A percentile compares a stretch with the other conserved stretches of the same genome.
Evolutionary conservation across 2,329 filamentous ascomycete species (phyloP).

Genomic region (Fusarium austroafricanum): DNA sequence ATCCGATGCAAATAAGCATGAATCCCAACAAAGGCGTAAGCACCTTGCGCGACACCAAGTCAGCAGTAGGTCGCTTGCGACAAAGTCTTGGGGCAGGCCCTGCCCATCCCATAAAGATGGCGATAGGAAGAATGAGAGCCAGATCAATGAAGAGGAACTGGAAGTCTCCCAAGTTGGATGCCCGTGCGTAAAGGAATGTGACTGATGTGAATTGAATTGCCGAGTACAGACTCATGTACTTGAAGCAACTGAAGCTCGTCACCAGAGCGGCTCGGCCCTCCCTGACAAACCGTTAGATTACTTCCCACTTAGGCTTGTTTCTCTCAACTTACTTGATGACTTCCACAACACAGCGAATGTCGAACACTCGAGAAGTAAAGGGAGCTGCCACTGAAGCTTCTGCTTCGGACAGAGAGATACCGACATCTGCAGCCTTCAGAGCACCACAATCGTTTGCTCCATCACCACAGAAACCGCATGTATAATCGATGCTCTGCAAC

Average conservation of each 20-base stretch:
- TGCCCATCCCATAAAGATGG: slow-evolving; percentile 99
- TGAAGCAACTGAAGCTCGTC: slow-evolving; percentile 99
- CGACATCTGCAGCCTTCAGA: slow-evolving; percentile 95
- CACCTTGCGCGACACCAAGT: slow-evolving; percentile 92
- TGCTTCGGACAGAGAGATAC: slow-evolving; percentile 95
- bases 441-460: slow-evolving; percentile 98
- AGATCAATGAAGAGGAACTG: slow-evolving; percentile 98
- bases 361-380: slow-evolving; percentile 94
- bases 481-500: slow-evolving; percentile 95
- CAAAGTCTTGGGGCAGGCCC: slow-evolving; percentile 82
- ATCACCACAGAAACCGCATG: slow-evolving; percentile 95
- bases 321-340: slow-evolving; percentile 75
- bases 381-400: slow-evolving; percentile 98
- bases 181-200: slow-evolving; percentile 93
- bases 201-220: slow-evolving; percentile 99
- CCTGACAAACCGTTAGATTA: slow-evolving; percentile 55
- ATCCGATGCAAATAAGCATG: slow-evolving; percentile 80
- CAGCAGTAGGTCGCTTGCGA: slow-evolving; percentile 88
- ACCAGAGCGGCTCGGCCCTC: slow-evolving; percentile 94
- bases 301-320: neutral
- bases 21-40: slow-evolving; percentile 90
- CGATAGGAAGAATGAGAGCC: slow-evolving; percentile 91
- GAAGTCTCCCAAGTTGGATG: slow-evolving; percentile 95
- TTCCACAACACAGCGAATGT: slow-evolving; percentile 94
- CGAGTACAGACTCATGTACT: slow-evolving; percentile 99